phyloP scores from a whole-genome alignment of 106 monocot genomes.

The Dioscorea zingiberensis region DNA sequence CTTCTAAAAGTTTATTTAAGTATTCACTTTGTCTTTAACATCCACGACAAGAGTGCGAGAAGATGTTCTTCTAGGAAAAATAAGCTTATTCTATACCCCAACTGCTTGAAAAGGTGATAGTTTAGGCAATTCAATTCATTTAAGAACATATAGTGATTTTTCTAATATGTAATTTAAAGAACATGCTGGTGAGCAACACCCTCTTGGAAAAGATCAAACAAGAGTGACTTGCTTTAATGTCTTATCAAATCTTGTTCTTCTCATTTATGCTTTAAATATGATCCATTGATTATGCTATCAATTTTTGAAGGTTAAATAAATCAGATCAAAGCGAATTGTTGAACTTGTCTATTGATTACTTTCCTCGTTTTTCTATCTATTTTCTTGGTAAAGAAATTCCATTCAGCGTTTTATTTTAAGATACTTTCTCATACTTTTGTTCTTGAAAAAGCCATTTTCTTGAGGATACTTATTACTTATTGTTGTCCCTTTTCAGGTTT shows the following conservation, averaged over 20 bases:
- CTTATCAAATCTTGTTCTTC: neutral
- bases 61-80: neutral
- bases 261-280: too few species aligned
- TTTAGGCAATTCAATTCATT: too few species aligned
- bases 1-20: too few species aligned
- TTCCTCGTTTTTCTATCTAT: neutral
- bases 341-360: neutral
- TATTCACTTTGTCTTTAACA: neutral
- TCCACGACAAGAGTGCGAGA: neutral
- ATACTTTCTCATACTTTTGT: neutral
- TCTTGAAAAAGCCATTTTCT: neutral
- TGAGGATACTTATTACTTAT: neutral
- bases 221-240: neutral
- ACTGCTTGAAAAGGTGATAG: too few species aligned
- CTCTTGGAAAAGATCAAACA: neutral
- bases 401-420: neutral
- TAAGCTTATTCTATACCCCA: too few species aligned
- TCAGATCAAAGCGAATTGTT: neutral
- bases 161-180: neutral
- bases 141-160: neutral
- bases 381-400: neutral
- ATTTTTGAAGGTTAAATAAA: neutral
- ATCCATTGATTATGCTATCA: too few species aligned
- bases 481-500: constrained; percentile 31
- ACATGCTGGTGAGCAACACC: too few species aligned